A percentile compares a stretch with the other conserved stretches of the same genome.
Evolutionary conservation across 2,329 filamentous ascomycete species (phyloP).

Genomic region (Fusarium nygamai): DNA sequence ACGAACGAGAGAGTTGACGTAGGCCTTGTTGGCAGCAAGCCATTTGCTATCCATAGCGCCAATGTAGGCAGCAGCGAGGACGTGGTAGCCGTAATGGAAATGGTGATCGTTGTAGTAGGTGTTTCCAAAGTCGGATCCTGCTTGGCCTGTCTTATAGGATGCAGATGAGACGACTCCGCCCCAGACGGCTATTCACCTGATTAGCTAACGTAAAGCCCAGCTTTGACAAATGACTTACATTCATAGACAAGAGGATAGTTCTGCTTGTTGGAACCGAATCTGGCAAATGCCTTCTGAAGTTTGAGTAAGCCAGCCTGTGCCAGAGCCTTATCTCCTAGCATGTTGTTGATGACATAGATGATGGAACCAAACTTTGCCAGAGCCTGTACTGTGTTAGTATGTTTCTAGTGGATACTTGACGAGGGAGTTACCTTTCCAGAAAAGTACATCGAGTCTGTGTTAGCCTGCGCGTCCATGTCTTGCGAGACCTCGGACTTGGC

Average conservation of each 20-base stretch:
- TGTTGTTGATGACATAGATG: constrained; percentile 70
- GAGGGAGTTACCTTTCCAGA: constrained; percentile 76
- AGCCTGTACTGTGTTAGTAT: constrained; percentile 54
- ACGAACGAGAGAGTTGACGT: constrained; percentile 84
- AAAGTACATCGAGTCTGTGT: constrained; percentile 91
- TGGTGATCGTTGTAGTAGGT: constrained; percentile 83
- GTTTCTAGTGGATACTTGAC: not conserved
- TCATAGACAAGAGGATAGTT: constrained; percentile 73
- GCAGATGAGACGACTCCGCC: constrained; percentile 83
- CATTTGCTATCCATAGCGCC: constrained; percentile 80
- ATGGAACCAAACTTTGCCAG: constrained; percentile 80
- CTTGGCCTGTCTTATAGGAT: constrained; percentile 74
- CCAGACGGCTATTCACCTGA: constrained; percentile 66
- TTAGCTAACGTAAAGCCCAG: constrained; percentile 18
- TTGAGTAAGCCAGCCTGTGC: constrained; percentile 67
- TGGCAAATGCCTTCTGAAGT: constrained; percentile 73
- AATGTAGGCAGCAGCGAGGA: constrained; percentile 86
- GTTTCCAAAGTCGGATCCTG: constrained; percentile 87
- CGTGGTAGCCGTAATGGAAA: constrained; percentile 88
- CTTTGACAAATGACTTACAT: constrained; percentile 51
- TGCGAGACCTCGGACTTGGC: constrained; percentile 80
- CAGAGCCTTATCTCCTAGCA: constrained; percentile 67
- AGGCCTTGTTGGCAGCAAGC: constrained; percentile 77
- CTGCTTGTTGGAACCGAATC: constrained; percentile 75
- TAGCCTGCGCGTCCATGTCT: constrained; percentile 76